Base-by-base conservation (phyloP, 805 yeast genomes). In the Sugiyamaella valdiviana region DNA sequence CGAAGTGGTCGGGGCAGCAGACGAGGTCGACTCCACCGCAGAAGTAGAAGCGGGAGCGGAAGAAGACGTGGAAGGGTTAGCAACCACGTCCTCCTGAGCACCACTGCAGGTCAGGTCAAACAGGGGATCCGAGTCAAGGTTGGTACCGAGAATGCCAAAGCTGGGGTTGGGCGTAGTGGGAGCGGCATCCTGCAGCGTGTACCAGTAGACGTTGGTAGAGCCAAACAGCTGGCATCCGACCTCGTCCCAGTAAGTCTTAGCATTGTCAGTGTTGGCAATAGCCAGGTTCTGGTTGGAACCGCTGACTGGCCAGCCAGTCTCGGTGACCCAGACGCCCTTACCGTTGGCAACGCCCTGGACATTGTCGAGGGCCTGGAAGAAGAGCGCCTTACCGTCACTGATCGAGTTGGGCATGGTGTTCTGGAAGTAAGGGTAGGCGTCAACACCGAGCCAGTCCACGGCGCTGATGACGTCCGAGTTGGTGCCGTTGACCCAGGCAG, bases 351-450 rank as follows among this genome's bases (percentile, higher is more conserved):
- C 95, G 71, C 85, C 85, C 56, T 76, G 65, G 55, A 88, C 74
- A 72, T 86, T 29, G 22, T 51, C 43, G 91, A 59, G 85, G 77
- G 55, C 75, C 72, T 73, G 84, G 89, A 68, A 85, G 73, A 61
- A 95, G 91, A 75, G 93, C 91, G 84, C 83, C 66, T 85, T 83
- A 66, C 85, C 95, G 65, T 85, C 95, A 58, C 83, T 80, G 81
- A 86, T 86, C 2, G 95, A 85, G 74, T 79, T 86, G 39, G 68
- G 61, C 77, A 74, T 75, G 57, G 85, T 77, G 73, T 85, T 95
- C 74, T 86, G 95, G 95, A 95, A 86, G 79, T 85, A 86, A 7
- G 95, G 85, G 77, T 86, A 86, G 38, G 93, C 95, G 63, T 86
- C 87, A 59, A 91, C 89, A 67, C 79, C 85, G 51, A 85, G 78